Evolutionary conservation across 306 rosid genomes (phyloP), one percentile per base, ranked within the genome.

Genomic region (Gynostemma pentaphyllum): DNA sequence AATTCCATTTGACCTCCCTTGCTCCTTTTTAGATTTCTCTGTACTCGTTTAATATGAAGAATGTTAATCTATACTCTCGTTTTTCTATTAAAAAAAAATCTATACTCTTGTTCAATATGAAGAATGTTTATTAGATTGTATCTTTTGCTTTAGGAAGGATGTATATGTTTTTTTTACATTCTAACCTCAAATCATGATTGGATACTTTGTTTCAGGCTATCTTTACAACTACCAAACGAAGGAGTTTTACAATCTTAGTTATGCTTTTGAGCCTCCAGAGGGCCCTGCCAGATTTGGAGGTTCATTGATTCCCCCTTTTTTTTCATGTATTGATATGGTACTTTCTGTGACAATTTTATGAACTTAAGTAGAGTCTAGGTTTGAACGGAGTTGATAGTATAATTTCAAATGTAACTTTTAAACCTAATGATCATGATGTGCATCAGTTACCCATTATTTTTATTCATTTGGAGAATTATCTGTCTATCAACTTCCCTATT

Each of bases 241-340:
- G 68, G 99, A 94, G 82, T 81, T 88, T 69, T 88, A 86, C 76
- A 94, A 94, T 80, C 95, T 94, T 68, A 94, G 97, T 74, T 79
- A 79, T 74, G 82, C 95, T 65, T 95, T 71, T 24, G 85, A 78
- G 76, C 82, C 80, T 2, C 85, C 90, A 0, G 88, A 84, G 75
- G 97, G 94, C 61, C 94, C 99, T 15, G 89, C 85, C 46, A 80
- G 78, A 78, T 94, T 88, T 82, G 99, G 99, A 88, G 99, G 99
- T 94, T 76, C 65, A 87, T 79, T 69, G 59, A 68, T 36, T 46
- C 62, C 40, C 71, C 40, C 70, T 76, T 73, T 44, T 45, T 71
- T 34, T 70, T 15, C 79, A 27, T 72, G 68, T 69, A 27, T 68
- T 9, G 1, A 39, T 39, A 8, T 39, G 44, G 44, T 14, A 7